Percentiles rank a stretch among this genome's conserved stretches.
phyloP scores from a whole-genome alignment of 305 asterid species.

The Rubia tinctorum region DNA sequence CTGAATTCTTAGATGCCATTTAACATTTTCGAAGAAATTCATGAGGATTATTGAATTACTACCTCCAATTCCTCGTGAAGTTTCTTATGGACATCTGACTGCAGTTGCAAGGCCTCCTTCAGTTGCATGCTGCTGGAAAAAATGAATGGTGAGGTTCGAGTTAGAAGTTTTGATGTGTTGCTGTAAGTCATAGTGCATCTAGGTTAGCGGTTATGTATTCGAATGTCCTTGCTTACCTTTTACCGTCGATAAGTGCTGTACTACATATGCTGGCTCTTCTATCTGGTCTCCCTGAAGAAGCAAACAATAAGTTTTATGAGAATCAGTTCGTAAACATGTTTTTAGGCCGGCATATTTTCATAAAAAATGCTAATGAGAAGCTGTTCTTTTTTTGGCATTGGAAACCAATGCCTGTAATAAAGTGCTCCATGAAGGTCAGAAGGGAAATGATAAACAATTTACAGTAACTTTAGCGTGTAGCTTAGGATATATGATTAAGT shows the following conservation, averaged over 20 bases:
- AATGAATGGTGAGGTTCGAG: not conserved
- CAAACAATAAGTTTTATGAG: not conserved
- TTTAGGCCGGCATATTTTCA: too few relatives aligned
- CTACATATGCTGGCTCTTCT: constrained; percentile 27
- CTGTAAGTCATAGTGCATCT: too few relatives aligned
- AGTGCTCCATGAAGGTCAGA: not conserved
- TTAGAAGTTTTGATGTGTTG: not conserved
- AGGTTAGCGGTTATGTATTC: too few relatives aligned
- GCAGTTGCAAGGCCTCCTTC: constrained; percentile 81
- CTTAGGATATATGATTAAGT: not conserved
- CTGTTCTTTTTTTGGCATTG: not conserved
- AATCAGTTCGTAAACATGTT: not conserved
- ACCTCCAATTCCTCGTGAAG: constrained; percentile 97
- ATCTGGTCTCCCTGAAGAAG: constrained; percentile 53
- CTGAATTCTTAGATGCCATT: too few relatives aligned
- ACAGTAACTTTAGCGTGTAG: not conserved
- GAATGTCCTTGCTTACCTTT: constrained; percentile 32
- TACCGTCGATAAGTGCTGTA: constrained; percentile 38
- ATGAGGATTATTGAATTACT: not conserved
- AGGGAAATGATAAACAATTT: not conserved
- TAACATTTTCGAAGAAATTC: too few relatives aligned
- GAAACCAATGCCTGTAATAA: not conserved
- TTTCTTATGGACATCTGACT: constrained; percentile 73
- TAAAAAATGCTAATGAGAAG: not conserved
- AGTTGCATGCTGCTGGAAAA: constrained; percentile 62